Base-by-base conservation (phyloP, 768 basidiomycete species). In the Kwoniella heveanensis region DNA sequence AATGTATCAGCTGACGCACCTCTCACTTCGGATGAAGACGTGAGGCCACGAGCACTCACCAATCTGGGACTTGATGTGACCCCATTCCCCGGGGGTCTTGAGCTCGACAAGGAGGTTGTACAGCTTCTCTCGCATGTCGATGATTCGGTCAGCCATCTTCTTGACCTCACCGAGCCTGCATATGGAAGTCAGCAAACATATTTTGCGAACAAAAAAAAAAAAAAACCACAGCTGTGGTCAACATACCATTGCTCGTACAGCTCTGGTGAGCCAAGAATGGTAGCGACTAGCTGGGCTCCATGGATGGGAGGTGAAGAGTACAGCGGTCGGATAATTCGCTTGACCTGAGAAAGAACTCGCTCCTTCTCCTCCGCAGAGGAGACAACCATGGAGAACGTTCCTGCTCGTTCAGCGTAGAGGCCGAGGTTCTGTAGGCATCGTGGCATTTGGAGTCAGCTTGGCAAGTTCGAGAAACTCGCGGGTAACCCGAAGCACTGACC, bases 321-420 rank as follows among this genome's bases (percentile, higher is more conserved):
- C 87, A 97, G 89, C 39, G 93, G 92, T 13, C 96, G 88, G 70
- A 96, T 88, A 64, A 98, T 82, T 65, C 97, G 92, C 84, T 94
- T 93, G 78, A 98, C 82, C 81, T 97, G 96, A 79, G 88, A 90
- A 80, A 93, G 88, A 37, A 96, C 87, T 51, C 92, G 87, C 80
- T 87, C 83, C 50, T 88, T 88, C 52, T 88, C 84, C 47, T 90
- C 91, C 73, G 84, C 79, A 62, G 83, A 81, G 27, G 84, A 79
- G 9, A 87, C 83, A 39, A 82, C 80, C 76, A 99, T 79, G 22
- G 94, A 95, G 84, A 99, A 94, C 13, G 91, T 90, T 21, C 96
- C 96, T 59, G 92, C 91, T 74, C 96, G 92, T 82, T 98, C 96
- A 63, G 93, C 95, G 78, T 99, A 99, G 44, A 99, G 85, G 49